phyloP scores from a whole-genome alignment of 140 eudicot genomes.

The Flaveria floridana region DNA sequence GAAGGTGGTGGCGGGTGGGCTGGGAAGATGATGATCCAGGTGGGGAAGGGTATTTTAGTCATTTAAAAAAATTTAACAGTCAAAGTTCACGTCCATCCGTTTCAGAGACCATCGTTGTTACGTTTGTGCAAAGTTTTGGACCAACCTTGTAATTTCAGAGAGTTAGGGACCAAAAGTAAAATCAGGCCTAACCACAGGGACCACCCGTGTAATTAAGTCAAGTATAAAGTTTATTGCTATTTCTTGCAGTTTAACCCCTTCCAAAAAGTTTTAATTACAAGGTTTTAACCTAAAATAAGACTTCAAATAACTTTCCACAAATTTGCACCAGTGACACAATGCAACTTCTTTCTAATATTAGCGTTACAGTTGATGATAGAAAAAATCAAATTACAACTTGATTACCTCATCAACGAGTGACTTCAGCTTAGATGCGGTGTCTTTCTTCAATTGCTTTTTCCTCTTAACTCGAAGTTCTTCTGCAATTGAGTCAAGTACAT shows the following conservation, averaged over 20 bases:
- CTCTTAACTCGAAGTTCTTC: constrained; percentile 88
- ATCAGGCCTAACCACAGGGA: too few species aligned
- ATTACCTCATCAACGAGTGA: constrained; percentile 89
- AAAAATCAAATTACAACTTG: neutral
- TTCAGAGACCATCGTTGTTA: too few species aligned
- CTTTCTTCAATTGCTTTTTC: constrained; percentile 94
- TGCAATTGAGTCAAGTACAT: constrained; percentile 39
- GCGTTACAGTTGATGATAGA: neutral
- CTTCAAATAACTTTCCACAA: neutral
- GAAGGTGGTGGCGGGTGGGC: too few species aligned
- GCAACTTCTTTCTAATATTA: constrained; percentile 22
- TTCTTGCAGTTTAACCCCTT: neutral
- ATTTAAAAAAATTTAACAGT: too few species aligned
- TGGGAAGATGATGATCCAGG: too few species aligned
- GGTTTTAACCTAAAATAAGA: constrained; percentile 7
- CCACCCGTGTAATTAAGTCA: too few species aligned
- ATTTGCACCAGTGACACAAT: constrained; percentile 21
- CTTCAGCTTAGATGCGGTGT: constrained; percentile 84
- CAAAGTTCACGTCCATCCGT: too few species aligned
- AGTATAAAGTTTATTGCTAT: neutral
- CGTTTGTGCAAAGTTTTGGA: too few species aligned
- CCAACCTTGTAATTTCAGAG: too few species aligned
- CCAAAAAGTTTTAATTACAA: neutral
- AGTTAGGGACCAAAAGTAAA: too few species aligned
- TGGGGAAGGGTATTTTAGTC: too few species aligned